Percentiles rank a stretch among this genome's conserved stretches.
These are phyloP conservation scores for Dactylonectria macrodidyma DNA, from an alignment of 2,329 filamentous ascomycete genomes.

Conservation along the genomic window DNA sequence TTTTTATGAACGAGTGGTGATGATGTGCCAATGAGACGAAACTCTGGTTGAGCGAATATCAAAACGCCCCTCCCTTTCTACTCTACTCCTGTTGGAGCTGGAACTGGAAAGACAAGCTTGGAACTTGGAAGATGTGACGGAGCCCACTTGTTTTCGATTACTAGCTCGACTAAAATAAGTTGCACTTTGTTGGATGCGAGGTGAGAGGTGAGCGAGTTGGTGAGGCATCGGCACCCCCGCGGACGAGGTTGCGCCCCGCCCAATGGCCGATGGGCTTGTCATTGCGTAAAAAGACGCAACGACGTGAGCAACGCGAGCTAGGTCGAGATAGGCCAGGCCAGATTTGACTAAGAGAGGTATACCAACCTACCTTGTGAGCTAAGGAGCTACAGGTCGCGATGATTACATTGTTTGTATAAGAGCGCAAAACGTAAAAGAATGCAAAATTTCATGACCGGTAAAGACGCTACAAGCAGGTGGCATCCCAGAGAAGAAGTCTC, in stretches of 20 bases:
- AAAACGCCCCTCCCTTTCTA: conserved; percentile 7
- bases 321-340: conserved; percentile 20
- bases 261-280: conserved; percentile 4
- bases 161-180: conserved; percentile 4
- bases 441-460: conserved; percentile 21
- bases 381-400: conserved; percentile 7
- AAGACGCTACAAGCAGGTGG: conserved; percentile 17
- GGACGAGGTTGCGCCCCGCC: conserved; percentile 38
- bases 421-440: conserved; percentile 29
- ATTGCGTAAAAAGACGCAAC: conserved; percentile 53
- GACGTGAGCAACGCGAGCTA: conserved; percentile 37
- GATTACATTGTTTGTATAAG: conserved; percentile 17
- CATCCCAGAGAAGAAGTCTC: conserved; percentile 8
- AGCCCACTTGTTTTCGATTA: conserved; percentile 17
- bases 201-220: conserved; percentile 21
- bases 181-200: conserved; percentile 14
- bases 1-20: conserved; percentile 5
- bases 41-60: conserved; percentile 16
- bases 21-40: conserved; percentile 1
- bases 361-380: conserved; percentile 9
- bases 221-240: conserved; percentile 12
- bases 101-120: conserved; percentile 18
- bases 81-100: not conserved
- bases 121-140: not conserved
- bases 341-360: conserved; percentile 19